Evolutionary conservation across 495 filamentous ascomycete genomes (phyloP).

Genomic region (Daldinia vernicosa): DNA sequence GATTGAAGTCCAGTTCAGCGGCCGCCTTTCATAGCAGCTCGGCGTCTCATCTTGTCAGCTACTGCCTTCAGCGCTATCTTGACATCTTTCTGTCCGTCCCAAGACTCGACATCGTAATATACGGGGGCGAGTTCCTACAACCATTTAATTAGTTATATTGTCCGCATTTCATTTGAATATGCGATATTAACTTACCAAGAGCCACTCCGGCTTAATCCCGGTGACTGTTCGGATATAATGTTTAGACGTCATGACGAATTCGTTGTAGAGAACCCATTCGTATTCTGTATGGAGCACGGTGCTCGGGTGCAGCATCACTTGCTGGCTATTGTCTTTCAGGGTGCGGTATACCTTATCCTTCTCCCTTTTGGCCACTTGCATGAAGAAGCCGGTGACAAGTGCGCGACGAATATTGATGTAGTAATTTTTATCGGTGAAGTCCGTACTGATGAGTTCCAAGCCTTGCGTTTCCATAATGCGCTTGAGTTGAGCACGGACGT

Average conservation of each 20-base stretch:
- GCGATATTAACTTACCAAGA: slow-evolving; percentile 71
- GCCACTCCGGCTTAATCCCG: slow-evolving; percentile 79
- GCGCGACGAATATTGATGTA: slow-evolving; percentile 96
- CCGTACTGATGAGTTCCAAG: slow-evolving; percentile 83
- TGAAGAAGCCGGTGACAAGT: slow-evolving; percentile 97
- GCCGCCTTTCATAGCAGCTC: slow-evolving; percentile 70
- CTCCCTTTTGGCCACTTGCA: slow-evolving; percentile 98
- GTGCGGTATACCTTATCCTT: slow-evolving; percentile 87
- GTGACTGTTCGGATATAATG: slow-evolving; percentile 83
- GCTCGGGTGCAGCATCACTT: slow-evolving; percentile 90
- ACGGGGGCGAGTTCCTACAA: slow-evolving; percentile 80
- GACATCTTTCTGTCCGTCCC: slow-evolving; percentile 82
- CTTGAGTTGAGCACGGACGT: slow-evolving; percentile 87
- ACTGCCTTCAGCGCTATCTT: slow-evolving; percentile 77
- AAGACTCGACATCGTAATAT: slow-evolving; percentile 89
- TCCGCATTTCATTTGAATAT: neutral
- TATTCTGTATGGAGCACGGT: slow-evolving; percentile 84
- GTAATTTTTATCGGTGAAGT: slow-evolving; percentile 95
- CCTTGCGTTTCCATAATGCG: slow-evolving; percentile 95
- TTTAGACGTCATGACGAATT: slow-evolving; percentile 97
- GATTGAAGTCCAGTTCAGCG: slow-evolving; percentile 14
- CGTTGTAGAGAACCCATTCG: slow-evolving; percentile 98
- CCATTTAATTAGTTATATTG: slow-evolving; percentile 20
- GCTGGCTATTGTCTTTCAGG: slow-evolving; percentile 86
- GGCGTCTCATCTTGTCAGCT: slow-evolving; percentile 77